These are phyloP conservation scores for Selaginella tamariscina DNA, from an alignment of 75 land plant genomes.

Conservation along the genomic window DNA sequence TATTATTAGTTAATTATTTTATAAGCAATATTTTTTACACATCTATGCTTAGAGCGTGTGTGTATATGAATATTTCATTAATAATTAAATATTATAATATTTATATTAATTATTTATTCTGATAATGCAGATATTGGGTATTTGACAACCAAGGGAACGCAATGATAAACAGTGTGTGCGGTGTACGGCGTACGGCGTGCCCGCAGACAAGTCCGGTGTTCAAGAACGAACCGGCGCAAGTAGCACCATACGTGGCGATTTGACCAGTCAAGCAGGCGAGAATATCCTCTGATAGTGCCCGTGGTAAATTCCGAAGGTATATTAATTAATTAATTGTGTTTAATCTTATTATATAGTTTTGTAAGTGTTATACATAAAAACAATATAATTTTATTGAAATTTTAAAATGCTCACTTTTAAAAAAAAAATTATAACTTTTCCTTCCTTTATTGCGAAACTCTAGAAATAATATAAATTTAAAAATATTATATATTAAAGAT, in stretches of 20 bases:
- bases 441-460: too few relatives aligned
- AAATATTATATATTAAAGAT: too few relatives aligned
- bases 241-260: background rate
- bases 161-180: conserved; percentile 21
- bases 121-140: conserved; percentile 17
- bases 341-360: too few relatives aligned
- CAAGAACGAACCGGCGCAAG: background rate
- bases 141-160: conserved; percentile 14
- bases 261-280: background rate
- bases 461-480: too few relatives aligned
- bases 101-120: background rate
- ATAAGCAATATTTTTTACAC: too few relatives aligned
- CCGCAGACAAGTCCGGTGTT: background rate
- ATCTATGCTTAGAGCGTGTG: too few relatives aligned
- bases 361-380: too few relatives aligned
- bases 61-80: background rate
- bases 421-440: too few relatives aligned
- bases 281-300: background rate
- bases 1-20: too few relatives aligned
- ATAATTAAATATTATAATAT: background rate
- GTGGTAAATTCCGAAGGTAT: background rate
- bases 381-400: too few relatives aligned
- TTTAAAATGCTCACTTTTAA: too few relatives aligned
- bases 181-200: conserved; percentile 14
- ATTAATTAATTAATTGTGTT: background rate